These are phyloP conservation scores for Puccinia novopanici DNA, from an alignment of 1,284 basidiomycete genomes.

Conservation along the genomic window DNA sequence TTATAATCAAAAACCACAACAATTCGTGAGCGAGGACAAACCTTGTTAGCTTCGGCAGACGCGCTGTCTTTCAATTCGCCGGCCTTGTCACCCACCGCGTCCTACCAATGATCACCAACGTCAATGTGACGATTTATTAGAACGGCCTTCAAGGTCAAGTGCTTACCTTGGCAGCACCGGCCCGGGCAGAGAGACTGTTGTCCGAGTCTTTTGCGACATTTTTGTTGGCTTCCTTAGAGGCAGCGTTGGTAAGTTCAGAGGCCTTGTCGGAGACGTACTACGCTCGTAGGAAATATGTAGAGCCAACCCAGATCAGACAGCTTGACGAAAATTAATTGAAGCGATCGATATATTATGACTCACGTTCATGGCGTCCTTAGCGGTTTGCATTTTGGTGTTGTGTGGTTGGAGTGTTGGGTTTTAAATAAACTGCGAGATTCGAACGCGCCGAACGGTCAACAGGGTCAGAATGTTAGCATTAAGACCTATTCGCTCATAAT, in stretches of 20 bases:
- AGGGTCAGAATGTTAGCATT: no score
- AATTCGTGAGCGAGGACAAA: background rate
- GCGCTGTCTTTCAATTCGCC: conserved; percentile 51
- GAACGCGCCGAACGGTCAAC: no score
- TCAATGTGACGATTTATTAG: background rate
- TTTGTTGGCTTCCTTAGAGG: conserved; percentile 56
- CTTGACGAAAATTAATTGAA: background rate
- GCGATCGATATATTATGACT: background rate
- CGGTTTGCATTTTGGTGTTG: conserved; percentile 31
- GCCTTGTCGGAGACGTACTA: conserved; percentile 54
- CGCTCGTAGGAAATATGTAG: background rate
- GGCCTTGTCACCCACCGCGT: conserved; percentile 52
- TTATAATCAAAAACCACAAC: background rate
- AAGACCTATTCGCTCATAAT: no score
- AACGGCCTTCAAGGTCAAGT: background rate
- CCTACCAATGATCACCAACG: background rate
- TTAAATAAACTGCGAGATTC: background rate
- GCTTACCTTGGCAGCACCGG: conserved; percentile 51
- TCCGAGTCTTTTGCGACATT: conserved; percentile 54
- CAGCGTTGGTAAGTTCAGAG: conserved; percentile 49
- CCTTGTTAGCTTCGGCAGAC: conserved; percentile 46
- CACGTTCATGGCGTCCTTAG: conserved; percentile 42
- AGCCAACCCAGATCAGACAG: no score
- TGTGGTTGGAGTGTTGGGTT: background rate
- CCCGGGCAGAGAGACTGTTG: conserved; percentile 52